phyloP scores from a whole-genome alignment of 2,329 filamentous ascomycete species.

The Microcyclosporella mali region DNA sequence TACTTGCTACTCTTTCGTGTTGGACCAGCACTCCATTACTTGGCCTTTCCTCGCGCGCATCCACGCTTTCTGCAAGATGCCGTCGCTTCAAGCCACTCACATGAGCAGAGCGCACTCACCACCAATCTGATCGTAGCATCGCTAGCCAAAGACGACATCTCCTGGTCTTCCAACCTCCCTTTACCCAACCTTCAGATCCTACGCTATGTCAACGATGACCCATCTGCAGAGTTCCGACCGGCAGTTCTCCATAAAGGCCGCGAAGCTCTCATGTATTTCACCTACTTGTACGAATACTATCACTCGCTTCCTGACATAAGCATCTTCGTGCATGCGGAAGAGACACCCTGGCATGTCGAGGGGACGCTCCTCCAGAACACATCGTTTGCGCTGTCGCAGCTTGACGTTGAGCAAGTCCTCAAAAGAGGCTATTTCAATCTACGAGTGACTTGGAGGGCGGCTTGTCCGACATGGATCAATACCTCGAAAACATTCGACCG shows the following conservation, averaged over 20 bases:
- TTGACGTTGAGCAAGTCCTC: slow-evolving; percentile 17
- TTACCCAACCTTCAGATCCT: slow-evolving; percentile 15
- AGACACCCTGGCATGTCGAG: slow-evolving; percentile 19
- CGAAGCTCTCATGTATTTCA: slow-evolving; percentile 21
- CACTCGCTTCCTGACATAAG: slow-evolving; percentile 15
- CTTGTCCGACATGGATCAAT: slow-evolving; percentile 18
- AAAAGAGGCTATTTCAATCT: slow-evolving; percentile 19
- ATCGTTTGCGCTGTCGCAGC: slow-evolving; percentile 12
- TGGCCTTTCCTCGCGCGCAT: neutral
- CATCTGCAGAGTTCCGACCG: slow-evolving; percentile 12
- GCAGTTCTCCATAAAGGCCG: slow-evolving; percentile 11
- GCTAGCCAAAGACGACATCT: slow-evolving; percentile 12
- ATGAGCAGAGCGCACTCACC: slow-evolving; percentile 3
- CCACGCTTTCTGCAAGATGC: neutral
- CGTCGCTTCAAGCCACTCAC: neutral
- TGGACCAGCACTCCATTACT: neutral
- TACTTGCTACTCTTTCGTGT: neutral
- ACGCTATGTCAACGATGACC: slow-evolving; percentile 19
- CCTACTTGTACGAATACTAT: slow-evolving; percentile 20
- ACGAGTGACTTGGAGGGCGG: slow-evolving; percentile 16
- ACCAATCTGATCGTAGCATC: slow-evolving; percentile 16
- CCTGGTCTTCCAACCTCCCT: slow-evolving; percentile 12
- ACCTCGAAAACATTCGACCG: slow-evolving; percentile 13
- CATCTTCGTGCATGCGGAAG: slow-evolving; percentile 18
- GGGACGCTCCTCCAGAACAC: slow-evolving; percentile 11